A percentile compares a stretch with the other conserved stretches of the same genome.
These are phyloP conservation scores for Cutaneotrichosporon sp. DNA, from an alignment of 1,284 basidiomycete species.

Conservation along the genomic window DNA sequence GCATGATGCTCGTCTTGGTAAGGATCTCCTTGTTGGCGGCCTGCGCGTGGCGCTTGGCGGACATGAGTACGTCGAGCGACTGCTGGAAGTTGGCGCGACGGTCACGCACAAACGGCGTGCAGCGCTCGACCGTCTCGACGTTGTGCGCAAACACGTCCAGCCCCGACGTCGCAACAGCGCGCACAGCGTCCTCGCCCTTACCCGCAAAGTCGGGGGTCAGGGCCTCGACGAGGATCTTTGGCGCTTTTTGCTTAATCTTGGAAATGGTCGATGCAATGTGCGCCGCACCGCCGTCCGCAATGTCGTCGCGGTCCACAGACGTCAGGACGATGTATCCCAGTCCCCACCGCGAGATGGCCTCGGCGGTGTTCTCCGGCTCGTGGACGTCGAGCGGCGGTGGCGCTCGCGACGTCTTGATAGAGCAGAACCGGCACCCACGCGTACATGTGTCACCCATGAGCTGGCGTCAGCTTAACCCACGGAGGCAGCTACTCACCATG, in stretches of 20 bases:
- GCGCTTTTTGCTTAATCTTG: constrained; percentile 95
- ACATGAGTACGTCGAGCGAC: constrained; percentile 75
- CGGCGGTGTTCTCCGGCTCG: constrained; percentile 96
- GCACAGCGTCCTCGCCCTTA: constrained; percentile 62
- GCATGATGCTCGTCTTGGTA: constrained; percentile 98
- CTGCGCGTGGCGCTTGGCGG: constrained; percentile 78
- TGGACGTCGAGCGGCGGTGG: constrained; percentile 91
- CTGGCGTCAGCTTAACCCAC: constrained; percentile 48
- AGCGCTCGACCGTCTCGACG: constrained; percentile 86
- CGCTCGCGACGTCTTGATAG: constrained; percentile 85
- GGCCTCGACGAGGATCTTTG: constrained; percentile 92
- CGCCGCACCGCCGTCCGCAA: constrained; percentile 82
- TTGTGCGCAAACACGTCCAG: constrained; percentile 99
- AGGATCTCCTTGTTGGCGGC: constrained; percentile 70
- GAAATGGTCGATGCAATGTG: constrained; percentile 93
- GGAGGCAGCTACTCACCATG: constrained; percentile 57
- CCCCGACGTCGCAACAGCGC: constrained; percentile 79
- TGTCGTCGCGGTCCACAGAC: constrained; percentile 92
- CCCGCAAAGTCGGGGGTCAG: constrained; percentile 93
- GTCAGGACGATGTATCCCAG: constrained; percentile 97
- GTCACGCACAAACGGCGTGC: constrained; percentile 93
- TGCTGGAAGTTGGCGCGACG: constrained; percentile 88
- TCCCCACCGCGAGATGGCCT: constrained; percentile 97
- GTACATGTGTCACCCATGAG: constrained; percentile 99
- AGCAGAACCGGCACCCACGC: constrained; percentile 94